A percentile compares a stretch with the other conserved stretches of the same genome.
Evolutionary conservation across 2,329 filamentous ascomycete species (phyloP).

Genomic region (Pyrenophora teres): DNA sequence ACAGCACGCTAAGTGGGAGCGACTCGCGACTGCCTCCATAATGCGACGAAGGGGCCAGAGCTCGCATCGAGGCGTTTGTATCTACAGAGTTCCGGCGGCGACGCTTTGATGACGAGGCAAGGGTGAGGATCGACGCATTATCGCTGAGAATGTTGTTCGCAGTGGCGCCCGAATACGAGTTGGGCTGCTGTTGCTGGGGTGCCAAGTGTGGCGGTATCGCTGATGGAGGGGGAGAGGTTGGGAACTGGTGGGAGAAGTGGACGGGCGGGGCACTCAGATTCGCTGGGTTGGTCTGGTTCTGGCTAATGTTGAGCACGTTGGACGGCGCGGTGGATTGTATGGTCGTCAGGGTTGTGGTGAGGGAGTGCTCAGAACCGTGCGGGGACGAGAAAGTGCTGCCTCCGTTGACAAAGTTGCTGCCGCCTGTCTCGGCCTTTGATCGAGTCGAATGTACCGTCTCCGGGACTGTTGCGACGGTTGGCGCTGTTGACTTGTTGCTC

Average conservation of each 20-base stretch:
- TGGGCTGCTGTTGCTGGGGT: slow-evolving; percentile 61
- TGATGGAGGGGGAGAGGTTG: slow-evolving; percentile 62
- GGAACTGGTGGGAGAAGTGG: slow-evolving; percentile 64
- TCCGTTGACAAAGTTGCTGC: slow-evolving; percentile 64
- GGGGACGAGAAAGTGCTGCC: slow-evolving; percentile 81
- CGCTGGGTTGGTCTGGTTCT: slow-evolving; percentile 31
- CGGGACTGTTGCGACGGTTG: slow-evolving; percentile 81
- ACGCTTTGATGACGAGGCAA: slow-evolving; percentile 81
- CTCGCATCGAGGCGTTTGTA: slow-evolving; percentile 83
- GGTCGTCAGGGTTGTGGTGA: slow-evolving; percentile 83
- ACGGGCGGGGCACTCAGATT: slow-evolving; percentile 48
- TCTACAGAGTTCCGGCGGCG: slow-evolving; percentile 79
- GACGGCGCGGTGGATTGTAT: slow-evolving; percentile 75
- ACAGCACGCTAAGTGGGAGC: slow-evolving; percentile 77
- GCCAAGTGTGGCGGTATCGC: slow-evolving; percentile 74
- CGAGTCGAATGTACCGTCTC: slow-evolving; percentile 77
- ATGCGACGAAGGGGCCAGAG: slow-evolving; percentile 79
- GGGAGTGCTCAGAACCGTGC: slow-evolving; percentile 76
- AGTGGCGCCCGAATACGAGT: slow-evolving; percentile 76
- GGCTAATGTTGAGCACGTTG: slow-evolving; percentile 48
- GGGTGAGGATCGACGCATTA: slow-evolving; percentile 82
- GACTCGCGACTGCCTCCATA: slow-evolving; percentile 83
- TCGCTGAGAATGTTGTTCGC: slow-evolving; percentile 83
- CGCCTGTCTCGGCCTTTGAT: slow-evolving; percentile 80
- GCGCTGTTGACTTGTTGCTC: slow-evolving; percentile 74